A percentile compares a stretch with the other conserved stretches of the same genome.
These are phyloP conservation scores for Ophiostoma australiae DNA, from an alignment of 2,329 filamentous ascomycete species.

Conservation along the genomic window DNA sequence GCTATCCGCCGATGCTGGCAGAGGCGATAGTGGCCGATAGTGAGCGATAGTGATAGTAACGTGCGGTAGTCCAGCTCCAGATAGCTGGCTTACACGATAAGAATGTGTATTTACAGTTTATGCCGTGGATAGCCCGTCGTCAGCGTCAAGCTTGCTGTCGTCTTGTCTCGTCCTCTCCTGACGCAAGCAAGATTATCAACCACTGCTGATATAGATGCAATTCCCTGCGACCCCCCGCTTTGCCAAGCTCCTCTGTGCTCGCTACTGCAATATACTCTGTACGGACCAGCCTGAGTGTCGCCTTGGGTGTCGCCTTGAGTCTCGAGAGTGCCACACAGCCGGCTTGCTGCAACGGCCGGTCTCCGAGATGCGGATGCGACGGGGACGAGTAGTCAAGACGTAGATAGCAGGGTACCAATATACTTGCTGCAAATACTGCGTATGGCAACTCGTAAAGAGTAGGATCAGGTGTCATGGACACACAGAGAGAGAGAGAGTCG, in stretches of 20 bases:
- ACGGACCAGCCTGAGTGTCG: not conserved
- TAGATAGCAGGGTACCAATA: not conserved
- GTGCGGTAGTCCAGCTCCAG: not conserved
- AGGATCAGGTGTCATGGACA: not conserved
- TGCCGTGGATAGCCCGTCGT: not conserved
- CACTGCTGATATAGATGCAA: not conserved
- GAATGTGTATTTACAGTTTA: not conserved
- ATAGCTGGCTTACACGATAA: constrained; percentile 5
- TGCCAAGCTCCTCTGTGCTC: not conserved
- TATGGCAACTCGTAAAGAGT: not conserved
- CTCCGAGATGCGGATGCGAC: not conserved
- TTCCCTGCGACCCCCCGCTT: not conserved
- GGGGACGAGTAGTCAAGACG: not conserved
- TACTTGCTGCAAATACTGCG: not conserved
- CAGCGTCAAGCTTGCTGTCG: not conserved
- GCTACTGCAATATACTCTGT: no score
- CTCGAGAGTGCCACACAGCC: no score
- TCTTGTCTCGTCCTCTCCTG: not conserved
- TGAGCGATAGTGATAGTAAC: not conserved
- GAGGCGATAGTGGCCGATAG: not conserved
- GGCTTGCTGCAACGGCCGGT: no score
- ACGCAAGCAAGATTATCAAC: not conserved
- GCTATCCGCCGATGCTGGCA: not conserved
- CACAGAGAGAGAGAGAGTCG: not conserved
- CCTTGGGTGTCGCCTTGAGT: no score